Evolutionary conservation across 768 basidiomycete genomes (phyloP).

Genomic region (Daedaleopsis nitida): DNA sequence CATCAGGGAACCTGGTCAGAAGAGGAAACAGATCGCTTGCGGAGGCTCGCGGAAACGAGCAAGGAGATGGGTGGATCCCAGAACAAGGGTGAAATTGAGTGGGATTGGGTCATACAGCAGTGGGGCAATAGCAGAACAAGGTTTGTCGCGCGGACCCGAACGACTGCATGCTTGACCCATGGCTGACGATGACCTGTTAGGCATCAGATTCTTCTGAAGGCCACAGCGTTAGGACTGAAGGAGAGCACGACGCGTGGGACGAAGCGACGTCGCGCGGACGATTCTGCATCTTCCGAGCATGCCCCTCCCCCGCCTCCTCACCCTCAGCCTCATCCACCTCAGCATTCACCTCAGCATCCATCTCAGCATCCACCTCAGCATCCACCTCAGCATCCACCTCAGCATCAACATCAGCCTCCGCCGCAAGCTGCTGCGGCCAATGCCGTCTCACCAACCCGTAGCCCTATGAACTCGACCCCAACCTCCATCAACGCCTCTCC

Average conservation of each 20-base stretch:
- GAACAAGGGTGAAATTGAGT: conserved; percentile 64
- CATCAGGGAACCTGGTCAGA: conserved; percentile 80
- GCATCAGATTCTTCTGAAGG: conserved; percentile 83
- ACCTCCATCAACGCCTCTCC: conserved; percentile 46
- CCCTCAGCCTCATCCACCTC: conserved; percentile 3
- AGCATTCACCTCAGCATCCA: neutral
- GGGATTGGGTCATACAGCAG: conserved; percentile 75
- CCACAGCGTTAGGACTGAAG: conserved; percentile 76
- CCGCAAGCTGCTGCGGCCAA: conserved; percentile 23
- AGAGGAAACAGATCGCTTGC: conserved; percentile 71
- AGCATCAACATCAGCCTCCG: conserved; percentile 14
- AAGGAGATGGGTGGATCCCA: conserved; percentile 41
- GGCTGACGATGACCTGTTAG: conserved; percentile 35
- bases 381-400: conserved; percentile 14
- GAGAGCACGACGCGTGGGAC: conserved; percentile 66
- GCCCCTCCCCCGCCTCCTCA: conserved; percentile 11
- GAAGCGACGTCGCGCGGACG: conserved; percentile 57
- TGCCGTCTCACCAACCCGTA: conserved; percentile 30
- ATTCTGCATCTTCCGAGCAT: conserved; percentile 25
- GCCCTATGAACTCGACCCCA: conserved; percentile 45
- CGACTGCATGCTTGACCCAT: too few species aligned
- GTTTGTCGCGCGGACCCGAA: conserved; percentile 35
- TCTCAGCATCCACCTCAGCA: conserved; percentile 7
- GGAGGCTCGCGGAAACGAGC: conserved; percentile 69
- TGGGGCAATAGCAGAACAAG: conserved; percentile 77